Conservation (phyloP, 73 alveolate genomes). For the Paramecium octaurelia region DNA sequence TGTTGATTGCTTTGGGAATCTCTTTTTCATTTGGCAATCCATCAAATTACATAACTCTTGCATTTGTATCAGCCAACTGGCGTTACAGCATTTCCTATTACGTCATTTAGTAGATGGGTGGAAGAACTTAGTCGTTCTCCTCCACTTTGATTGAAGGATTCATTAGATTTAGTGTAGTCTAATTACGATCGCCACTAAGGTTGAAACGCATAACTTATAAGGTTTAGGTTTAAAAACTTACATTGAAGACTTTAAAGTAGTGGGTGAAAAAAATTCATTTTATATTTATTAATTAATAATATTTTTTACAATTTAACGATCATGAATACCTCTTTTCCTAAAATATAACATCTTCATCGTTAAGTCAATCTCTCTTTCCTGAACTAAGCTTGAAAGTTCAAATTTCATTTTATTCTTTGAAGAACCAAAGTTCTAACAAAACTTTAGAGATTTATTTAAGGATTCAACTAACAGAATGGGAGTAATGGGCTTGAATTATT, state of each 20-base stretch:
- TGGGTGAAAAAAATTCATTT: conserved; percentile 4
- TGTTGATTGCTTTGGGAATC: not conserved
- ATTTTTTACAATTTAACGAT: too few relatives aligned
- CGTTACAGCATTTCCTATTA: not conserved
- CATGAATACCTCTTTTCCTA: too few relatives aligned
- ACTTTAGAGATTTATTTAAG: too few relatives aligned
- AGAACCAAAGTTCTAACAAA: too few relatives aligned
- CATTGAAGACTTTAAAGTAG: conserved; percentile 1
- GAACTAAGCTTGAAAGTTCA: too few relatives aligned
- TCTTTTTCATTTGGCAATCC: not conserved
- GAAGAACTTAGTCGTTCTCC: not conserved
- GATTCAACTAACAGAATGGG: too few relatives aligned
- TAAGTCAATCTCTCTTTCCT: too few relatives aligned
- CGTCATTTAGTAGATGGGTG: not conserved
- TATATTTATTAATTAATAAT: too few relatives aligned
- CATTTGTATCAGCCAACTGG: not conserved
- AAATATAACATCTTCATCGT: too few relatives aligned
- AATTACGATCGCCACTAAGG: not conserved
- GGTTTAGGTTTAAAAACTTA: not conserved
- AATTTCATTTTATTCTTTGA: too few relatives aligned
- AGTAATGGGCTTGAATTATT: too few relatives aligned
- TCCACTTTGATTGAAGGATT: not conserved
- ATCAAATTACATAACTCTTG: not conserved
- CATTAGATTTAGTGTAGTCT: not conserved
- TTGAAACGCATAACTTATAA: not conserved